A percentile compares a stretch with the other conserved stretches of the same genome.
These are phyloP conservation scores for Neonectria hederae DNA, from an alignment of 2,329 filamentous ascomycete species.

Conservation along the genomic window DNA sequence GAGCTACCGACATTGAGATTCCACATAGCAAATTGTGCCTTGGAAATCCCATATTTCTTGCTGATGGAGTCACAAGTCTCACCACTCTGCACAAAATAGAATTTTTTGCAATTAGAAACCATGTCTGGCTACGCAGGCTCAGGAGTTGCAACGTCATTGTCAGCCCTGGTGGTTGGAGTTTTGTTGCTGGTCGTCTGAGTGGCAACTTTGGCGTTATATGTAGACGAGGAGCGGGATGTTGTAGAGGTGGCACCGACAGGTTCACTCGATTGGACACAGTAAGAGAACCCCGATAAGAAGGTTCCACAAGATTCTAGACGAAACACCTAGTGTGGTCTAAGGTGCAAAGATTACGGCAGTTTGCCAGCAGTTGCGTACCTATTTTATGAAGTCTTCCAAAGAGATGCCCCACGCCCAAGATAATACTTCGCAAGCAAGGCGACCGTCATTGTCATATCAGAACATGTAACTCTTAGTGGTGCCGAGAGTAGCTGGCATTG, in stretches of 20 bases:
- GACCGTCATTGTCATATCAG: no score
- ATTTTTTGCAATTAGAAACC: slow-evolving; percentile 9
- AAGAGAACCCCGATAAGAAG: no score
- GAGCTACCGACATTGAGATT: slow-evolving; percentile 10
- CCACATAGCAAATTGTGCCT: neutral
- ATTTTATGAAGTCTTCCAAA: no score
- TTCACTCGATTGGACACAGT: no score
- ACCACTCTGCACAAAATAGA: slow-evolving; percentile 1
- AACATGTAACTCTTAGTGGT: no score
- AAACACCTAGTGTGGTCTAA: no score
- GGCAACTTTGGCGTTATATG: neutral
- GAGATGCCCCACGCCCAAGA: no score
- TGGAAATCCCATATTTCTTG: slow-evolving; percentile 3
- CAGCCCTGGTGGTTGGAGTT: neutral
- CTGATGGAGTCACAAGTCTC: slow-evolving; percentile 1
- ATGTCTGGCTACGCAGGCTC: neutral
- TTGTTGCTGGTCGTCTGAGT: neutral
- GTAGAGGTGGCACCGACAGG: neutral
- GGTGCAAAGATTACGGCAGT: no score
- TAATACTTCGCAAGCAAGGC: no score
- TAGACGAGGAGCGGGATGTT: neutral
- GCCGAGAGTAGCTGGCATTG: no score
- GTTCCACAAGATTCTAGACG: no score
- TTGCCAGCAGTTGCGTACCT: no score
- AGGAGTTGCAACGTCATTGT: neutral